phyloP scores from a whole-genome alignment of 108 stramenopile species.

The Epithemia pelagica region DNA sequence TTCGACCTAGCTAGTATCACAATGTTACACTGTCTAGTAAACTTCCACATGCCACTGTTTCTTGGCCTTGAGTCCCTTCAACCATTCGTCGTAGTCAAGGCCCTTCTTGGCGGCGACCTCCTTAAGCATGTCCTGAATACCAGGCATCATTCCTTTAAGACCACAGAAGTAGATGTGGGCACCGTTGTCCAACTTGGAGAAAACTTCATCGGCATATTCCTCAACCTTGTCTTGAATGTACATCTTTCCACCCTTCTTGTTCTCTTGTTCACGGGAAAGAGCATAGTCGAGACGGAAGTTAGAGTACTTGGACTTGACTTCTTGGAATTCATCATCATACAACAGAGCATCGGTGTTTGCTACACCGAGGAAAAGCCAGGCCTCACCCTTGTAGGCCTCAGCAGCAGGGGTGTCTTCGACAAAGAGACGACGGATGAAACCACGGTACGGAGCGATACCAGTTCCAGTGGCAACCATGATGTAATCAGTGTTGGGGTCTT shows the following conservation, averaged over 20 bases:
- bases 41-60: conserved; percentile 92
- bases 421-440: conserved; percentile 95
- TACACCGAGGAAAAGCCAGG: conserved; percentile 97
- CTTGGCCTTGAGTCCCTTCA: conserved; percentile 83
- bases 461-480: conserved; percentile 99
- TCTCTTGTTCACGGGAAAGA: conserved; percentile 91
- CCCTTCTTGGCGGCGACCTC: conserved; percentile 76
- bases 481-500: conserved; percentile 86
- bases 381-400: conserved; percentile 86
- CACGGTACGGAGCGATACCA: conserved; percentile 96
- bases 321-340: conserved; percentile 95
- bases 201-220: conserved; percentile 95
- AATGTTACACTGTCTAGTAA: conserved; percentile 43
- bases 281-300: conserved; percentile 96
- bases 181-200: conserved; percentile 78
- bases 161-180: conserved; percentile 98
- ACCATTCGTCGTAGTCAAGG: conserved; percentile 77
- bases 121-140: conserved; percentile 92
- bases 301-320: conserved; percentile 72
- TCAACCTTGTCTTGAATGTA: conserved; percentile 98
- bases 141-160: conserved; percentile 97
- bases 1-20: not conserved
- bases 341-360: conserved; percentile 91
- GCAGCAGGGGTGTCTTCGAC: conserved; percentile 87
- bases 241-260: conserved; percentile 95